A percentile compares a stretch with the other conserved stretches of the same genome.
These are phyloP conservation scores for Thermomyces lanuginosus DNA, from an alignment of 2,329 filamentous ascomycete species.

Conservation along the genomic window DNA sequence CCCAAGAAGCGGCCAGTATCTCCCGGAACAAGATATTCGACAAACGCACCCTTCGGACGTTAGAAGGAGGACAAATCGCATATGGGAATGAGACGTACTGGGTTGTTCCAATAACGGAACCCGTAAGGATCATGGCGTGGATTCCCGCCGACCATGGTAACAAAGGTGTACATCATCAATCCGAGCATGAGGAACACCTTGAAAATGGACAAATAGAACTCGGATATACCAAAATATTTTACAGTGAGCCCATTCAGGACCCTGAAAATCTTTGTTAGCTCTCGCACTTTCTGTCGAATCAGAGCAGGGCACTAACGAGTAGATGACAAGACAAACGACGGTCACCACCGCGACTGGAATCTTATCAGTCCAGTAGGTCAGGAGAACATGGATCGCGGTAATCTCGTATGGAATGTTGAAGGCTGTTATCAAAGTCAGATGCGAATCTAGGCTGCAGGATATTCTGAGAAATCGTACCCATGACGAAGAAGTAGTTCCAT, in stretches of 20 bases:
- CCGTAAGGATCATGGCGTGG: slow-evolving; percentile 38
- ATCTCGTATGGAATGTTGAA: slow-evolving; percentile 6
- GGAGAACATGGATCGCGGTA: slow-evolving; percentile 2
- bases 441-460: no score
- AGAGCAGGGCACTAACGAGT: slow-evolving; percentile 40
- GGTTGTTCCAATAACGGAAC: slow-evolving; percentile 46
- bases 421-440: no score
- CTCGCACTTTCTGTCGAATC: not conserved
- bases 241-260: slow-evolving; percentile 44
- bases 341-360: slow-evolving; percentile 42
- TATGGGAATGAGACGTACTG: slow-evolving; percentile 12
- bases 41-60: slow-evolving; percentile 38
- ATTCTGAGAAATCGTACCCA: no score
- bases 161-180: slow-evolving; percentile 7
- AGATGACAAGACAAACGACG: slow-evolving; percentile 42
- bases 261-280: slow-evolving; percentile 23
- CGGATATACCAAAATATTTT: slow-evolving; percentile 43
- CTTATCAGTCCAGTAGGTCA: slow-evolving; percentile 5
- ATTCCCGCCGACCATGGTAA: slow-evolving; percentile 7
- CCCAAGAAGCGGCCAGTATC: slow-evolving; percentile 37
- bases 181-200: slow-evolving; percentile 44
- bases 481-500: slow-evolving; percentile 29
- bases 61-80: not conserved
- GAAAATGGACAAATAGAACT: slow-evolving; percentile 45
- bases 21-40: slow-evolving; percentile 25